These are phyloP conservation scores for Glycine soja DNA, from an alignment of 306 rosid genomes.

Conservation along the genomic window DNA sequence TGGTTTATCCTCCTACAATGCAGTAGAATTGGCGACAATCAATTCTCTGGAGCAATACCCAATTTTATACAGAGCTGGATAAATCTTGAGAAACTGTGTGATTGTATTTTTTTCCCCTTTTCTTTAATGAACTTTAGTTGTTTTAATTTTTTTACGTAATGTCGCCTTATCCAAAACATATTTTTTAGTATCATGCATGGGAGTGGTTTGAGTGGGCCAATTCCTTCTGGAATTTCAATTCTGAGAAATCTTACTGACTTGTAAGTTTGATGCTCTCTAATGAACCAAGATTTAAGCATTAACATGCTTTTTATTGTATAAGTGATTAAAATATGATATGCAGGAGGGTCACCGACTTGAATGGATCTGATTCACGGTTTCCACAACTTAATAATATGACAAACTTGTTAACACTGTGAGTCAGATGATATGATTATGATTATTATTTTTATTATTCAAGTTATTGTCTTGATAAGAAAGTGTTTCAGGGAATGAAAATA, in stretches of 20 bases:
- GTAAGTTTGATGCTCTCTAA: conserved; percentile 54
- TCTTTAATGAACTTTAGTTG: neutral
- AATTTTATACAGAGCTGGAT: conserved; percentile 65
- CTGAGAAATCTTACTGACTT: conserved; percentile 56
- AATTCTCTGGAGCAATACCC: conserved; percentile 70
- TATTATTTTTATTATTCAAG: neutral
- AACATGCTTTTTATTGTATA: neutral
- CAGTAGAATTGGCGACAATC: conserved; percentile 67
- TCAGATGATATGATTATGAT: conserved; percentile 22
- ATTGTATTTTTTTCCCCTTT: neutral
- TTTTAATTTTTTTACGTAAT: neutral
- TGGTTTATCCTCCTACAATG: conserved; percentile 28
- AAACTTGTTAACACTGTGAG: conserved; percentile 58
- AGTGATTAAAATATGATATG: conserved; percentile 33
- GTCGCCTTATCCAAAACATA: conserved; percentile 18
- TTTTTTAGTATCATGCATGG: conserved; percentile 62
- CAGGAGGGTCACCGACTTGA: conserved; percentile 78
- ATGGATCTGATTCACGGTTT: conserved; percentile 58
- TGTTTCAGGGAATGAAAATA: too few relatives aligned
- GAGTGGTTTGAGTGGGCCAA: conserved; percentile 80
- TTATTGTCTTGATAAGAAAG: too few relatives aligned
- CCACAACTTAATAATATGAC: conserved; percentile 58
- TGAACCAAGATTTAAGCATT: neutral
- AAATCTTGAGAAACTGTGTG: conserved; percentile 60
- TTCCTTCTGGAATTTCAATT: conserved; percentile 64